Conservation (phyloP, 208 protist genomes). For the Trypanosoma brucei region DNA sequence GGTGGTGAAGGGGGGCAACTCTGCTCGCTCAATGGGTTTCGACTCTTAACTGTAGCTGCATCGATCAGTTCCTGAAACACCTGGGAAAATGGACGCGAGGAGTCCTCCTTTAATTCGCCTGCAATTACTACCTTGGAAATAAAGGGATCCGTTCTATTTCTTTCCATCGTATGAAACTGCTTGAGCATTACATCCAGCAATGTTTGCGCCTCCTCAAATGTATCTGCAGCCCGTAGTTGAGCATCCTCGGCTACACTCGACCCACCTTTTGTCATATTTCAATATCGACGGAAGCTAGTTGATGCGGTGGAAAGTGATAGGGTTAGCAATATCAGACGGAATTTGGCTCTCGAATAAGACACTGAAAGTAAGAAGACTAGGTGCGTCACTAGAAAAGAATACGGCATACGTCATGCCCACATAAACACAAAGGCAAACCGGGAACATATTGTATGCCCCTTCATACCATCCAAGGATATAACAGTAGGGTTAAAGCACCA, state of each 20-base stretch:
- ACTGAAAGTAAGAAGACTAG: too few relatives aligned
- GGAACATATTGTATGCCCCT: too few relatives aligned
- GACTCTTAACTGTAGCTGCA: not conserved
- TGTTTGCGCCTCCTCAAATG: conserved; percentile 34
- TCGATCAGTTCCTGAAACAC: conserved; percentile 17
- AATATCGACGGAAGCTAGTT: not conserved
- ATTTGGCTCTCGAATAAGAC: too few relatives aligned
- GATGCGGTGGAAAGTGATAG: too few relatives aligned
- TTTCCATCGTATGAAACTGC: conserved; percentile 26
- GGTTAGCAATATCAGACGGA: too few relatives aligned
- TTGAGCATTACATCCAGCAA: conserved; percentile 48
- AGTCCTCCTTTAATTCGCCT: conserved; percentile 28
- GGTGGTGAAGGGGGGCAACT: not conserved
- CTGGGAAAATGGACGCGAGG: conserved; percentile 9
- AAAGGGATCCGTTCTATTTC: conserved; percentile 46
- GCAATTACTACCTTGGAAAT: conserved; percentile 37
- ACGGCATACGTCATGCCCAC: too few relatives aligned
- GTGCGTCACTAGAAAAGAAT: too few relatives aligned
- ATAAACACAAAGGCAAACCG: too few relatives aligned
- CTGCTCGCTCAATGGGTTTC: conserved; percentile 8
- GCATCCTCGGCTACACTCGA: conserved; percentile 9
- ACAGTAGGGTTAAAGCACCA: too few relatives aligned
- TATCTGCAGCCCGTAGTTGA: conserved; percentile 39
- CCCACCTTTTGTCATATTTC: not conserved
- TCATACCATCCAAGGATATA: too few relatives aligned